Conservation (phyloP, 148 eudicot genomes). For the Rhododendron williamsianum region DNA sequence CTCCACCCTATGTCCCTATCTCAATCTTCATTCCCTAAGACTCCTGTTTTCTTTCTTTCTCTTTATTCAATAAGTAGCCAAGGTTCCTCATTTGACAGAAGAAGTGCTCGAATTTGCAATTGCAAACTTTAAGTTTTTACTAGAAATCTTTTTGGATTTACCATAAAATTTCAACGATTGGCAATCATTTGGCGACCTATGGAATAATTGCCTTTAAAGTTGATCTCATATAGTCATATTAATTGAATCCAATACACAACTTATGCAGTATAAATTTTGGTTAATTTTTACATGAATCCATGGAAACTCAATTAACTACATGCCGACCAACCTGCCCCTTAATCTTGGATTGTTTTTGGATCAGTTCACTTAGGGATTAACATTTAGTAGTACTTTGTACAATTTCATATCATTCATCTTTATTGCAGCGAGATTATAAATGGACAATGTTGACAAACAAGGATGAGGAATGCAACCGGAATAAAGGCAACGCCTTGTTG, state of each 20-base stretch:
- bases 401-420: not conserved
- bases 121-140: not conserved
- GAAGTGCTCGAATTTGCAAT: not conserved
- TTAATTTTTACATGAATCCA: not conserved
- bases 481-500: not conserved
- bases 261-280: not conserved
- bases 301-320: not conserved
- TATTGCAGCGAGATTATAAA: not conserved
- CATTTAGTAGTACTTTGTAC: not conserved
- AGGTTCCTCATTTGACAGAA: not conserved
- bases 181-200: not conserved
- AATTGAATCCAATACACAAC: not conserved
- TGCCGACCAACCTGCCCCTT: not conserved
- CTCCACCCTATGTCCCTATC: not conserved
- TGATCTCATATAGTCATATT: not conserved
- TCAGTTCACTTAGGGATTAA: not conserved
- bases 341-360: not conserved
- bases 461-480: not conserved
- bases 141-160: not conserved
- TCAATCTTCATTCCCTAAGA: not conserved
- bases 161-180: not conserved
- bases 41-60: not conserved
- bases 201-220: not conserved
- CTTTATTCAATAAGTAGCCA: not conserved
- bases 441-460: not conserved